Conservation (phyloP, 1,284 basidiomycete genomes). For the Omphalotus olearius region DNA sequence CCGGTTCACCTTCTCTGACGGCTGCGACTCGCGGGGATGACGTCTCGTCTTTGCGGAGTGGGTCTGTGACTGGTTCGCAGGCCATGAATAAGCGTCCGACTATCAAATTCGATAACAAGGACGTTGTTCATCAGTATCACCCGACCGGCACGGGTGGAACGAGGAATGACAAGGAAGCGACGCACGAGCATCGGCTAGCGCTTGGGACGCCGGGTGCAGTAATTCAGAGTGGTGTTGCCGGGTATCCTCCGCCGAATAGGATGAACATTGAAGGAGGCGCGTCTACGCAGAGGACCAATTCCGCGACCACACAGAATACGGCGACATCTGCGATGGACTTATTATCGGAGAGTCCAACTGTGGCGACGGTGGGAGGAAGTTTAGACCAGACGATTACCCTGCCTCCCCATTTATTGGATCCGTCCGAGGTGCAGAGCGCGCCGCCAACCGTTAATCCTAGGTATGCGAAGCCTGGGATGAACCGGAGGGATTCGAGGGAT, state of each 20-base stretch:
- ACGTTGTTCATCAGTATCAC: constrained; percentile 71
- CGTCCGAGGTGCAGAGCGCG: constrained; percentile 31
- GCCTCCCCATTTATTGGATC: not conserved
- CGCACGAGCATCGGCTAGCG: constrained; percentile 44
- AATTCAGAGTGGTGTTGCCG: constrained; percentile 3
- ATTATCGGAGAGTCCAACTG: constrained; percentile 7
- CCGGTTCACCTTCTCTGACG: constrained; percentile 8
- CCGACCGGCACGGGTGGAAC: constrained; percentile 38
- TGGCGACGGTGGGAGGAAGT: not conserved
- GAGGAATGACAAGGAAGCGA: constrained; percentile 40
- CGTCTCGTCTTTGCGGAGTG: constrained; percentile 14
- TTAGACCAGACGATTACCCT: too few relatives aligned
- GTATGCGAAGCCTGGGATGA: constrained; percentile 18
- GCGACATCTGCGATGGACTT: not conserved
- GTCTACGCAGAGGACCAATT: too few relatives aligned
- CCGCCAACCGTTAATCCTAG: constrained; percentile 34
- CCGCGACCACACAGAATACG: too few relatives aligned
- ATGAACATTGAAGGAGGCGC: too few relatives aligned
- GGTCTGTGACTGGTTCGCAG: constrained; percentile 29
- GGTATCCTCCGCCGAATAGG: too few relatives aligned
- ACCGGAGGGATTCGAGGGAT: constrained; percentile 31
- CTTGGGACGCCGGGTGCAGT: constrained; percentile 5
- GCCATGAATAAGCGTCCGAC: constrained; percentile 45
- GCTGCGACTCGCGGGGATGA: constrained; percentile 17
- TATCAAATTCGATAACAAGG: constrained; percentile 72